A percentile compares a stretch with the other conserved stretches of the same genome.
phyloP scores from a whole-genome alignment of 306 rosid genomes.

The Argentina anserina region DNA sequence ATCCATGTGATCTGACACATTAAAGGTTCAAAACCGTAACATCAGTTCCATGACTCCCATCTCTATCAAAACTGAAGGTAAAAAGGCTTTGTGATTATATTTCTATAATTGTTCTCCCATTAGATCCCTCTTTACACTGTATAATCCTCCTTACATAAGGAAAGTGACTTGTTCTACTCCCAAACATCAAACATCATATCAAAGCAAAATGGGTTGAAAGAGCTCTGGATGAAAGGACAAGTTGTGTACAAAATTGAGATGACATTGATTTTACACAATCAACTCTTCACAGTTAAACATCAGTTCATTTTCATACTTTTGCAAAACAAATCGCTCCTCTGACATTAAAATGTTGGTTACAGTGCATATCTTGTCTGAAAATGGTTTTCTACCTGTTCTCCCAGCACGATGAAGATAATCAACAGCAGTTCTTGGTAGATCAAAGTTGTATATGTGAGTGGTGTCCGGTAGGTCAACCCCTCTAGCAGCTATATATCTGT shows the following conservation, averaged over 20 bases:
- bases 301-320: conserved; percentile 76
- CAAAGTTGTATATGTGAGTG: conserved; percentile 85
- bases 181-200: no score
- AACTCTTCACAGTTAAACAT: conserved; percentile 65
- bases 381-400: conserved; percentile 85
- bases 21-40: neutral
- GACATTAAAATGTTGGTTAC: conserved; percentile 68
- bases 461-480: conserved; percentile 91
- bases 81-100: neutral
- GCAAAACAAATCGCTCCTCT: conserved; percentile 79
- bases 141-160: neutral
- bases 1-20: neutral
- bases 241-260: neutral
- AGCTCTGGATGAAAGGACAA: neutral
- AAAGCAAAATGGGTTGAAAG: neutral
- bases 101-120: neutral
- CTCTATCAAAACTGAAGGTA: neutral
- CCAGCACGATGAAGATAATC: conserved; percentile 98
- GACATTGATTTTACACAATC: conserved; percentile 28
- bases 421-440: conserved; percentile 68
- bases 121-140: neutral
- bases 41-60: neutral
- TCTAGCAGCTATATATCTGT: conserved; percentile 86
- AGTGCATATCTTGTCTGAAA: conserved; percentile 60
- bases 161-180: neutral